Percentiles rank a stretch among this genome's conserved stretches.
Evolutionary conservation across 139 green algal genomes (phyloP).

Genomic region (Zygnema circumcarinatum): DNA sequence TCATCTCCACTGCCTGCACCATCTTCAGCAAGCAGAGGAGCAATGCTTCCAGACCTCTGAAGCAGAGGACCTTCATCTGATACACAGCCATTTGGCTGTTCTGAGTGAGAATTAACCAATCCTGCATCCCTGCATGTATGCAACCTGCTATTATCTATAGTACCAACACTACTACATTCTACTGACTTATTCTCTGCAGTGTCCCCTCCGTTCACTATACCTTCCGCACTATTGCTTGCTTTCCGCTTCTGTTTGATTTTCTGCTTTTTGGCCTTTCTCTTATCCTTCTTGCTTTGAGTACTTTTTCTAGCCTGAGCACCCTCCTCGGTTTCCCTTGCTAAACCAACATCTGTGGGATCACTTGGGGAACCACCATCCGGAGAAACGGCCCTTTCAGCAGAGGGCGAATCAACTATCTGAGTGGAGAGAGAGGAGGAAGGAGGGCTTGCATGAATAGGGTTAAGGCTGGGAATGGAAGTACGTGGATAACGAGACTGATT

Average conservation of each 20-base stretch:
- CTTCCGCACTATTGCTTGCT: not conserved
- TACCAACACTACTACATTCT: not conserved
- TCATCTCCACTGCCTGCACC: not conserved
- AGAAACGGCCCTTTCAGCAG: not conserved
- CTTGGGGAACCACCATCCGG: not conserved
- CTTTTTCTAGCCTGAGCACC: not conserved
- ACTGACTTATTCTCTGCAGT: not conserved
- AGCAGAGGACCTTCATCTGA: not conserved
- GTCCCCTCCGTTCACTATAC: not conserved
- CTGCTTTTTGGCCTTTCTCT: not conserved
- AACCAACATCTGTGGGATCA: not conserved
- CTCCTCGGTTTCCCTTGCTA: not conserved
- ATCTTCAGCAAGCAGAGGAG: not conserved
- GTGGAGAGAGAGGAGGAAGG: not conserved
- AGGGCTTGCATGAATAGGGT: not conserved
- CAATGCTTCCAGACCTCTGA: not conserved
- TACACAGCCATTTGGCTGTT: not conserved
- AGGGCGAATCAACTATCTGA: not conserved
- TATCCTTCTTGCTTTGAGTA: not conserved
- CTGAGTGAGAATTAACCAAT: not conserved
- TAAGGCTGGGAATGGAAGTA: not conserved
- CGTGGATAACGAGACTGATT: not conserved
- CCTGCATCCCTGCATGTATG: not conserved
- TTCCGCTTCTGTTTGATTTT: not conserved
- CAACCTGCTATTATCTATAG: not conserved